Evolutionary conservation across 768 basidiomycete genomes (phyloP).

Genomic region (Lentinula sp.): DNA sequence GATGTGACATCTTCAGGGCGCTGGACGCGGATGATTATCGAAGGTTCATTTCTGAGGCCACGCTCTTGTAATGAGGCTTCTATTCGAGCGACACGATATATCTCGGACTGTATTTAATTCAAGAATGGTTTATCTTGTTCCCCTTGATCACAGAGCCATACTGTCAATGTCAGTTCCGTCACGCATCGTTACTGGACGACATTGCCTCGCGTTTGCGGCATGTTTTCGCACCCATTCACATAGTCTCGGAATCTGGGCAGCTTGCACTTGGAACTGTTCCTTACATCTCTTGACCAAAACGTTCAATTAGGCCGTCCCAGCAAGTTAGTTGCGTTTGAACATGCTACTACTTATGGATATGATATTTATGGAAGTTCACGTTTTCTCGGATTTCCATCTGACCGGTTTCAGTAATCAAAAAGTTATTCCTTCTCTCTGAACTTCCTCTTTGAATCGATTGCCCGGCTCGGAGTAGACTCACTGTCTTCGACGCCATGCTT

Average conservation of each 20-base stretch:
- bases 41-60: neutral
- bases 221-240: slow-evolving; percentile 1
- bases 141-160: neutral
- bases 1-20: neutral
- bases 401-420: neutral
- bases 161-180: neutral
- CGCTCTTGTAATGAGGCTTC: slow-evolving; percentile 1
- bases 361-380: neutral
- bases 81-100: neutral
- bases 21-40: neutral
- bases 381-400: neutral
- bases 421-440: neutral
- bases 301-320: neutral
- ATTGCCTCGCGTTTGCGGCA: slow-evolving; percentile 2
- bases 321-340: neutral
- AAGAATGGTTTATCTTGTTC: neutral
- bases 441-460: neutral
- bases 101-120: neutral
- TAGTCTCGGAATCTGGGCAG: neutral
- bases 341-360: neutral
- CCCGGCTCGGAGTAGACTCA: neutral
- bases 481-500: neutral
- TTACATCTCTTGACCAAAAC: neutral
- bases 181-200: neutral
- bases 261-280: neutral